phyloP scores from a whole-genome alignment of 371 early-diverging fungal species.

The Phascolomyces articulosus region DNA sequence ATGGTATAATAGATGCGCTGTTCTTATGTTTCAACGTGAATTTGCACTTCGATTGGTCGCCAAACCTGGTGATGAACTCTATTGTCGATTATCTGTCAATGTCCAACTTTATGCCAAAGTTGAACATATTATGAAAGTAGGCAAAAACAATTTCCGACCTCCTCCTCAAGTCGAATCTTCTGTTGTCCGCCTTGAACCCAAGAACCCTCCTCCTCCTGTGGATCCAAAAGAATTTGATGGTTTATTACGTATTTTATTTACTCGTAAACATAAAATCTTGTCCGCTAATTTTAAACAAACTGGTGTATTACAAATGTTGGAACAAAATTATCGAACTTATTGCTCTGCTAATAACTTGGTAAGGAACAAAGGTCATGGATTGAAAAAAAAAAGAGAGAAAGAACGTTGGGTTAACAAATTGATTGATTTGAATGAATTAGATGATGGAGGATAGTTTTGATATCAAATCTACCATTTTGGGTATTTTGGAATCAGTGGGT shows the following conservation, averaged over 20 bases:
- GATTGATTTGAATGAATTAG: too few species aligned
- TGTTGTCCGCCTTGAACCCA: conserved; percentile 96
- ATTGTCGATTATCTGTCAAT: conserved; percentile 96
- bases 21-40: conserved; percentile 99
- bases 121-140: conserved; percentile 97
- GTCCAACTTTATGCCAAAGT: conserved; percentile 98
- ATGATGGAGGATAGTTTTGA: conserved; percentile 86
- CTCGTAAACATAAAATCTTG: conserved; percentile 97
- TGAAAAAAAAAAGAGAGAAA: not conserved
- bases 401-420: too few species aligned
- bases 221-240: conserved; percentile 99
- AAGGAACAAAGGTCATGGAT: conserved; percentile 2
- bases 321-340: conserved; percentile 93
- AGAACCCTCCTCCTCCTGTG: conserved; percentile 93
- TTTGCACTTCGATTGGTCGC: conserved; percentile 99
- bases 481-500: conserved; percentile 68
- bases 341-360: conserved; percentile 78
- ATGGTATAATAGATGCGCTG: conserved; percentile 65
- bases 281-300: conserved; percentile 91
- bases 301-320: conserved; percentile 84
- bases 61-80: conserved; percentile 92
- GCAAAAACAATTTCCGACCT: conserved; percentile 98
- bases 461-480: conserved; percentile 75
- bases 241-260: conserved; percentile 93
- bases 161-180: conserved; percentile 99